phyloP scores from a whole-genome alignment of 2,329 filamentous ascomycete species.

The Pseudopithomyces maydicus region DNA sequence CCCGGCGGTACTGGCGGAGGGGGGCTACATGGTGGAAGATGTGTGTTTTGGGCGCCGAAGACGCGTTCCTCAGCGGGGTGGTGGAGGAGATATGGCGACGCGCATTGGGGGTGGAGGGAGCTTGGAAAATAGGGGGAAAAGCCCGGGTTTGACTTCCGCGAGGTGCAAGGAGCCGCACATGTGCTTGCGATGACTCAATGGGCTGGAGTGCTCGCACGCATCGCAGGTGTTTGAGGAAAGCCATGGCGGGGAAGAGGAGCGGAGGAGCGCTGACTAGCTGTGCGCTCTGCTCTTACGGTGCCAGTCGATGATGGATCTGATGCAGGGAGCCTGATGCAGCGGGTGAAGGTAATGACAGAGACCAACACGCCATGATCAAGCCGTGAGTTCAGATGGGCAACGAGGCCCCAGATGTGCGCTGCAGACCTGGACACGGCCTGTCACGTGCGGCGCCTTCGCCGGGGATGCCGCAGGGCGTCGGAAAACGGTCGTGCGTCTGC shows the following conservation, averaged over 20 bases:
- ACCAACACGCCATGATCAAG: constrained; percentile 21
- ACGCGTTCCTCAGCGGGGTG: constrained; percentile 19
- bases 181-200: constrained; percentile 22
- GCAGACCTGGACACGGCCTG: constrained; percentile 24
- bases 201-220: constrained; percentile 17
- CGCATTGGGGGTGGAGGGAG: constrained; percentile 7
- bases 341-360: constrained; percentile 12
- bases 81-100: constrained; percentile 23
- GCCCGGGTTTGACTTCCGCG: constrained; percentile 6
- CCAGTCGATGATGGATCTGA: constrained; percentile 9
- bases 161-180: constrained; percentile 13
- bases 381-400: constrained; percentile 20
- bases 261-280: constrained; percentile 19
- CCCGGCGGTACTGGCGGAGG: constrained; percentile 71
- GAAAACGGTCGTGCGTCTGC: constrained; percentile 11
- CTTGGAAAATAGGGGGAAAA: constrained; percentile 4
- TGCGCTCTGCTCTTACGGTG: constrained; percentile 6
- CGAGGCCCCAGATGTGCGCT: constrained; percentile 29
- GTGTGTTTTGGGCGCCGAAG: constrained; percentile 54
- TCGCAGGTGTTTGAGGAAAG: constrained; percentile 22
- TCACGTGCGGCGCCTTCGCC: constrained; percentile 22
- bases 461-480: background rate
- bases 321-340: constrained; percentile 7
- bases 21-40: constrained; percentile 77
- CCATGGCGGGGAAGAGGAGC: constrained; percentile 32